These are phyloP conservation scores for Coprinopsis sp. DNA, from an alignment of 768 basidiomycete genomes.

Conservation along the genomic window DNA sequence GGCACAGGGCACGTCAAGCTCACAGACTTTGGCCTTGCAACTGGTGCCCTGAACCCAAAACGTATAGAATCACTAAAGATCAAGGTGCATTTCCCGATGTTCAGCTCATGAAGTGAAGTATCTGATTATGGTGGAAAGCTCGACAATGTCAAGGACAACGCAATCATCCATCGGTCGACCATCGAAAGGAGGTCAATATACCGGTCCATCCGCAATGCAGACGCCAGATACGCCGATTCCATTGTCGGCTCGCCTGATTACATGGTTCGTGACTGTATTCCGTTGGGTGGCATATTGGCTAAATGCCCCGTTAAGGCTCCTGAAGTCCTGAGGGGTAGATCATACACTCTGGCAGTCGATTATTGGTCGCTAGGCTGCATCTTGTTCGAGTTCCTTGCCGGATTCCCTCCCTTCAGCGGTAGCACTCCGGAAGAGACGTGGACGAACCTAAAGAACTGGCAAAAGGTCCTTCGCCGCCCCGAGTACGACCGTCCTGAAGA, in stretches of 20 bases:
- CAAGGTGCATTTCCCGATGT: slow-evolving; percentile 51
- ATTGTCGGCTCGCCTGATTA: slow-evolving; percentile 98
- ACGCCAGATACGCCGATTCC: slow-evolving; percentile 93
- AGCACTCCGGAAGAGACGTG: slow-evolving; percentile 95
- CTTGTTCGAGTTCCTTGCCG: slow-evolving; percentile 93
- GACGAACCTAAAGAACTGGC: slow-evolving; percentile 99
- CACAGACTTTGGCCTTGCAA: slow-evolving; percentile 96
- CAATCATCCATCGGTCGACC: slow-evolving; percentile 85
- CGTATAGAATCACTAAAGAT: slow-evolving; percentile 92
- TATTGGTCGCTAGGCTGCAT: slow-evolving; percentile 99
- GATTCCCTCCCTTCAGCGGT: slow-evolving; percentile 98
- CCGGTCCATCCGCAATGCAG: slow-evolving; percentile 83
- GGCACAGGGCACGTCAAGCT: slow-evolving; percentile 94
- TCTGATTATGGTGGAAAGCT: slow-evolving; percentile 45
- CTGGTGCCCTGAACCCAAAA: slow-evolving; percentile 90
- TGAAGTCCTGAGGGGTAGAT: slow-evolving; percentile 88
- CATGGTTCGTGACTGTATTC: slow-evolving; percentile 53
- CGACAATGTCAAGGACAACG: slow-evolving; percentile 93
- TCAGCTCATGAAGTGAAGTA: not conserved
- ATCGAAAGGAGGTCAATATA: slow-evolving; percentile 94
- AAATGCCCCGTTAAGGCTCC: slow-evolving; percentile 46
- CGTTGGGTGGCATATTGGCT: not conserved
- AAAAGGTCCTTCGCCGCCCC: slow-evolving; percentile 83
- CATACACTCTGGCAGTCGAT: slow-evolving; percentile 94
- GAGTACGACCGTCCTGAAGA: slow-evolving; percentile 96